These are phyloP conservation scores for Cutaneotrichosporon arboriforme DNA, from an alignment of 1,284 basidiomycete genomes.

Conservation along the genomic window DNA sequence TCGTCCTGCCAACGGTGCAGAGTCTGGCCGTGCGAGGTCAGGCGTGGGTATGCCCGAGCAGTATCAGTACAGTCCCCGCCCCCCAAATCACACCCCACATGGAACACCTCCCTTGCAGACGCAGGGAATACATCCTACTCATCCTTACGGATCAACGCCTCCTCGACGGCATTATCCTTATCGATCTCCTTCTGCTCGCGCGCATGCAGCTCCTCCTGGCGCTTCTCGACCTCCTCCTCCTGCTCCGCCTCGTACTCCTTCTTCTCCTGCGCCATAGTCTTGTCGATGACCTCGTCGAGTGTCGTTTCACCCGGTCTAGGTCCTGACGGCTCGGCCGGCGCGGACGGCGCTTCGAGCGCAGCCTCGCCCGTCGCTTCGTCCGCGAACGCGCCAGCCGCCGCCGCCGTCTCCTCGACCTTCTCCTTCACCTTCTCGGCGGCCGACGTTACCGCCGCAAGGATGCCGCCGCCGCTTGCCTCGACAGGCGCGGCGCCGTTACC, in stretches of 20 bases:
- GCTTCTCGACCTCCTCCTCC: slow-evolving; percentile 3
- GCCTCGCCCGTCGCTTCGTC: slow-evolving; percentile 1
- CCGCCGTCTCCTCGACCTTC: slow-evolving; percentile 1
- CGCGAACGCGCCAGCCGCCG: slow-evolving; percentile 3
- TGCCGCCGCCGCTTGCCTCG: background rate
- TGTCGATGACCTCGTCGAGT: slow-evolving; percentile 20
- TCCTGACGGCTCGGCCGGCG: background rate
- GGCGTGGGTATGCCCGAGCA: no score
- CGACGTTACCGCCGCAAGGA: background rate
- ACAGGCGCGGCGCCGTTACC: background rate
- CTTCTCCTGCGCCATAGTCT: slow-evolving; percentile 17
- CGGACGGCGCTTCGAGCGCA: background rate
- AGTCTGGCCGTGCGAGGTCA: no score
- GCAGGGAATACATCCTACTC: background rate
- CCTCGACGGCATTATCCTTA: background rate
- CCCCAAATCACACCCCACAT: no score
- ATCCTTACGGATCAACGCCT: background rate
- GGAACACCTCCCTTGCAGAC: no score
- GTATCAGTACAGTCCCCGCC: no score
- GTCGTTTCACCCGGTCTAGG: slow-evolving; percentile 10
- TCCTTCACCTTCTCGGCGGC: background rate
- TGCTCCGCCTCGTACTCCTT: slow-evolving; percentile 9
- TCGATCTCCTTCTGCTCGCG: background rate
- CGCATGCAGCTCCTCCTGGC: background rate
- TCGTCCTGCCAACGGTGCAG: no score